Evolutionary conservation across 2,329 filamentous ascomycete genomes (phyloP), one percentile per base, ranked within the genome.

Genomic region (Aspergillus sp.): DNA sequence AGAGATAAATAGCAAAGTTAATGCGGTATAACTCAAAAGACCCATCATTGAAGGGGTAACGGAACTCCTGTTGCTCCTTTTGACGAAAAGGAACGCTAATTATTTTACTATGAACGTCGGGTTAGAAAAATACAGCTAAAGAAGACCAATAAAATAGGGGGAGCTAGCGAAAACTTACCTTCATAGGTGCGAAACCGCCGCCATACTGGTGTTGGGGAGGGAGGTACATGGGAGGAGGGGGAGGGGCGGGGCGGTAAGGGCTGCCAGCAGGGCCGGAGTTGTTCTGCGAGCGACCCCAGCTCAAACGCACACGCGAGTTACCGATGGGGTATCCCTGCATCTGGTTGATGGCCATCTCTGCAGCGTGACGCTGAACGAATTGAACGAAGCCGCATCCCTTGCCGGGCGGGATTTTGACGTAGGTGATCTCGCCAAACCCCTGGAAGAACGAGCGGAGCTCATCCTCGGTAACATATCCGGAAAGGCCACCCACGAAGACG

Each of bases 361-460:
- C 95, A 53, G 95, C 95, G 72, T 99, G 95, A 66, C 95, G 92
- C 81, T 99, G 95, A 57, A 99, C 95, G 69, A 99, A 99, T 79
- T 99, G 95, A 59, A 99, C 95, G 73, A 99, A 99, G 58, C 95
- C 95, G 72, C 95, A 99, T 67, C 95, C 95, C 86, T 99, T 99
- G 80, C 95, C 95, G 64, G 95, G 93, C 54, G 95, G 95, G 59
- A 99, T 99, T 87, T 99, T 99, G 81, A 99, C 95, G 76, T 99
- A 99, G 69, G 95, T 99, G 73, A 99, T 99, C 76, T 99, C 95
- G 60, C 95, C 95, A 64, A 99, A 99, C 68, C 95, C 95, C 78
- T 99, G 95, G 88, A 99, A 99, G 85, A 99, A 99, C 0, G 93
- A 97, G 63, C 95, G 91, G n/a, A 99, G 89, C 82, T 99, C 95